These are phyloP conservation scores for Anacardium occidentale DNA, from an alignment of 345 rosid species.

Conservation along the genomic window DNA sequence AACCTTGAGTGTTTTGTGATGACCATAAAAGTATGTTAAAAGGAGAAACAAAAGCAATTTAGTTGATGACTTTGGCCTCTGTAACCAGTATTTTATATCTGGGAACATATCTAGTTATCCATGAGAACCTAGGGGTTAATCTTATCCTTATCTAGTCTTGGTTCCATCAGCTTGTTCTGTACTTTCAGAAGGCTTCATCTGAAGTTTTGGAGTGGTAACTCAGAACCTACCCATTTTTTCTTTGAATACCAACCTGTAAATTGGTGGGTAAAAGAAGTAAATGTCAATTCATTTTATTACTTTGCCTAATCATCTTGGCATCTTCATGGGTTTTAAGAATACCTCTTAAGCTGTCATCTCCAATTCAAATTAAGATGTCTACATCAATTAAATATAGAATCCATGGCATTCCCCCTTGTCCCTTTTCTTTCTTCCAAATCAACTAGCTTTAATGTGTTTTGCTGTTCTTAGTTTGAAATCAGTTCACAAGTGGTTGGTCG, in stretches of 20 bases:
- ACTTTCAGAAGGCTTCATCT: constrained; percentile 5
- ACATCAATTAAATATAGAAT: neutral
- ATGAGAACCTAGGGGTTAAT: neutral
- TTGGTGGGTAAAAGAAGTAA: neutral
- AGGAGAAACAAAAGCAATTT: neutral
- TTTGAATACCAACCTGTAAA: neutral
- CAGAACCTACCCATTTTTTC: neutral
- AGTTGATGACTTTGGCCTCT: neutral
- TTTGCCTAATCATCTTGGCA: neutral
- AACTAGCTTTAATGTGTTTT: constrained; percentile 21
- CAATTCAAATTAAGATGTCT: neutral
- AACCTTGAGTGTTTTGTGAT: neutral
- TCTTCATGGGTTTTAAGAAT: neutral
- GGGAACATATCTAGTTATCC: neutral
- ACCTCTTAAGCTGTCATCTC: constrained; percentile 1
- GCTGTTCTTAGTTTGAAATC: constrained; percentile 61
- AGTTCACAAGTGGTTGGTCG: constrained; percentile 89
- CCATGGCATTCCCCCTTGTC: neutral
- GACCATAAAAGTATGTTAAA: neutral
- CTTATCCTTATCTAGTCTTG: neutral
- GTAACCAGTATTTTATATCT: neutral
- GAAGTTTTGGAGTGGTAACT: neutral
- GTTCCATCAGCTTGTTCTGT: neutral
- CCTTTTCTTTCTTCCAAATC: neutral
- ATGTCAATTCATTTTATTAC: neutral